Evolutionary conservation across 2,329 filamentous ascomycete genomes (phyloP).

Genomic region (Epicoccum nigrum): DNA sequence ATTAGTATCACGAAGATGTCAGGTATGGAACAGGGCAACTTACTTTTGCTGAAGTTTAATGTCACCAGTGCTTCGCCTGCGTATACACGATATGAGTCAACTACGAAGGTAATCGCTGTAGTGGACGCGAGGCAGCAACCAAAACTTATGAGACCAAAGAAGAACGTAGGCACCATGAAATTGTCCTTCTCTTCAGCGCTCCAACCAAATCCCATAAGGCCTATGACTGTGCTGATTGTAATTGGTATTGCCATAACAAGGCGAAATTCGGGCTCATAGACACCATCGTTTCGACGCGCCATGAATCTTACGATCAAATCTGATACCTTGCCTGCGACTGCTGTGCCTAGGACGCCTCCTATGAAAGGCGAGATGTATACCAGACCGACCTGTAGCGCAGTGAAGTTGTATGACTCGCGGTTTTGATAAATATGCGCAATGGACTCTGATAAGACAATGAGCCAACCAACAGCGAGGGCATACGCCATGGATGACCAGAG

Average conservation of each 20-base stretch:
- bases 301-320: constrained; percentile 84
- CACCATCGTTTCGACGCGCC: constrained; percentile 83
- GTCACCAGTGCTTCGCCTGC: constrained; percentile 94
- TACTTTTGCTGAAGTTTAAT: constrained; percentile 89
- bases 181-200: constrained; percentile 73
- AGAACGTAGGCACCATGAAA: constrained; percentile 92
- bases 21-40: constrained; percentile 27
- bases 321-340: constrained; percentile 84
- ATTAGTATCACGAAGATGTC: neutral
- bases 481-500: constrained; percentile 89
- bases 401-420: constrained; percentile 76
- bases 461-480: constrained; percentile 87
- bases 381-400: constrained; percentile 77
- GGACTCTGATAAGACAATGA: constrained; percentile 91
- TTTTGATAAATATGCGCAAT: constrained; percentile 80
- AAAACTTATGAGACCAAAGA: constrained; percentile 91
- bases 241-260: constrained; percentile 74
- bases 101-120: constrained; percentile 90
- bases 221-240: constrained; percentile 76
- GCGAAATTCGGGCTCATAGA: constrained; percentile 90
- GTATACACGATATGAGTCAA: constrained; percentile 92
- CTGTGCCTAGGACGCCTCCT: constrained; percentile 76
- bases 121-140: constrained; percentile 90
- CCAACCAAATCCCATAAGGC: constrained; percentile 97
- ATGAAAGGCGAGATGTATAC: constrained; percentile 91